These are phyloP conservation scores for Thalassiosira mediterranea DNA, from an alignment of 352 stramenopile species.

Conservation along the genomic window DNA sequence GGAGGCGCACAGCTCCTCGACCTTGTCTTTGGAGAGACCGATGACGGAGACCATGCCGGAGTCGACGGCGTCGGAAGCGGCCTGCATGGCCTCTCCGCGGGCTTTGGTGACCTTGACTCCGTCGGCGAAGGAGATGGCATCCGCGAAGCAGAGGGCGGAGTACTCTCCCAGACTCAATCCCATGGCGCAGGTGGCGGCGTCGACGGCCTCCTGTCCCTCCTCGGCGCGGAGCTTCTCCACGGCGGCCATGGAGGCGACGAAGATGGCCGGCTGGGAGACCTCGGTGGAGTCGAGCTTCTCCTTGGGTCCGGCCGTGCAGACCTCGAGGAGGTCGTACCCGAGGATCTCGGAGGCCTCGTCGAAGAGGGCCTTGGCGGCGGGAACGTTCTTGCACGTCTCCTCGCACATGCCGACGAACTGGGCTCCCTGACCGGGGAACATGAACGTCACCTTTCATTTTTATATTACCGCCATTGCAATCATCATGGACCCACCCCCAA, in stretches of 20 bases:
- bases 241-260: constrained; percentile 88
- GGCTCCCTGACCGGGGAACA: constrained; percentile 85
- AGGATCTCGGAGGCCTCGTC: constrained; percentile 88
- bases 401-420: constrained; percentile 85
- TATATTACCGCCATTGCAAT: too few relatives aligned
- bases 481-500: too few relatives aligned
- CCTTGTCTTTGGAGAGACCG: constrained; percentile 83
- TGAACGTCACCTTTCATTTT: constrained; percentile 66
- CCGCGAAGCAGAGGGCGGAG: constrained; percentile 88
- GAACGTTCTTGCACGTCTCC: constrained; percentile 74
- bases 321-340: constrained; percentile 87
- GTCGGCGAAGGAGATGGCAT: constrained; percentile 88
- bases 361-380: constrained; percentile 86
- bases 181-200: constrained; percentile 87
- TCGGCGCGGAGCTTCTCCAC: constrained; percentile 87
- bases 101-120: constrained; percentile 89
- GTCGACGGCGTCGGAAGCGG: constrained; percentile 85
- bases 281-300: constrained; percentile 85
- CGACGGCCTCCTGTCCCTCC: constrained; percentile 79
- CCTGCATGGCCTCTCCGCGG: constrained; percentile 87
- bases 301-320: constrained; percentile 87
- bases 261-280: constrained; percentile 89
- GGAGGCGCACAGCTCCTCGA: constrained; percentile 82
- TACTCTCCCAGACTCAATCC: constrained; percentile 88
- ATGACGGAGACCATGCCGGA: constrained; percentile 89